Evolutionary conservation across 176 grass and related monocot species (phyloP).

Genomic region (Zizania latifolia): DNA sequence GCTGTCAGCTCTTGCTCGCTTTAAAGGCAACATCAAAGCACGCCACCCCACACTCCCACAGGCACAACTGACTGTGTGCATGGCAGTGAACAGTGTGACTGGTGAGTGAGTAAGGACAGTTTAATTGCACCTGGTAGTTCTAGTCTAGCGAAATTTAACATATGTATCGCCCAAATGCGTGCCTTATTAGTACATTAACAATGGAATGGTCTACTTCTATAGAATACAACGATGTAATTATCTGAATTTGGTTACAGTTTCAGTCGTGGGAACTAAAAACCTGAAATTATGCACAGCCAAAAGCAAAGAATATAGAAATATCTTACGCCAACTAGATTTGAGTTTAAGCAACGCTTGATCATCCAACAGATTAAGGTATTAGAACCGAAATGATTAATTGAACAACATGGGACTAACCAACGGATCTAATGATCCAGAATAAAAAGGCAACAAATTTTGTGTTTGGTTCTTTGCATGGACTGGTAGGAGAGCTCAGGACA

Average conservation of each 20-base stretch:
- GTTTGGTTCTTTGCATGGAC: neutral
- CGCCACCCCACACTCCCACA: constrained; percentile 25
- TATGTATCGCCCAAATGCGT: neutral
- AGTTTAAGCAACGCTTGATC: neutral
- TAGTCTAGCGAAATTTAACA: neutral
- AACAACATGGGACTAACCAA: neutral
- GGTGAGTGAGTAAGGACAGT: neutral
- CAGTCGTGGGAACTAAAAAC: neutral
- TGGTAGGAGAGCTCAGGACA: neutral
- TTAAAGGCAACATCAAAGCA: constrained; percentile 34
- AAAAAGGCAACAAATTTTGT: neutral
- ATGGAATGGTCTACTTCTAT: neutral
- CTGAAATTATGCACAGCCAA: neutral
- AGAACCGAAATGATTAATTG: neutral
- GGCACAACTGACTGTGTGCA: constrained; percentile 4
- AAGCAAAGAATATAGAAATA: neutral
- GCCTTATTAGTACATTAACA: neutral
- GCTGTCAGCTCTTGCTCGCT: constrained; percentile 8
- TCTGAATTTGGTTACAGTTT: neutral
- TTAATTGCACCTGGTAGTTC: neutral
- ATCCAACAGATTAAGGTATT: neutral
- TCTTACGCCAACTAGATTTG: neutral
- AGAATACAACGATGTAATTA: neutral
- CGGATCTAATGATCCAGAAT: neutral
- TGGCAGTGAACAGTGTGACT: neutral